Base-by-base conservation (phyloP, 192 early-diverging fungal species). In the Allomyces arbusculus region DNA sequence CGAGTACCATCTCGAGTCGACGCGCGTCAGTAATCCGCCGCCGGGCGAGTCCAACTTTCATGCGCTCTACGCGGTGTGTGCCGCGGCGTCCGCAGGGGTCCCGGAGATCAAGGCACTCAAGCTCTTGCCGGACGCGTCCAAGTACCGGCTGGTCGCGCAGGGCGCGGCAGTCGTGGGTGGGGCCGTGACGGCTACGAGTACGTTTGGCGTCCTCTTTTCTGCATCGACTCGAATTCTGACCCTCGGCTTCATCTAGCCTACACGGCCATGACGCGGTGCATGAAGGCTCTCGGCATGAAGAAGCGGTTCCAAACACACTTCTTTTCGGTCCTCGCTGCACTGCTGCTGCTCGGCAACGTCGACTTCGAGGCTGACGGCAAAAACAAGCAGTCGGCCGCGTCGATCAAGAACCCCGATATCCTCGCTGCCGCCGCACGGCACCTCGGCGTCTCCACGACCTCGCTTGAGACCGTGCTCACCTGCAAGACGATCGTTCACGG, bases 1-100 rank as follows among this genome's bases (percentile, higher is more conserved):
- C 71, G 86, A 90, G 71, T 94, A 93, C 70, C 79, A 93, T 66
- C 74, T 97, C 23, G 94, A 97, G 67, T 89, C 90, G 71, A 76
- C 73, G 45, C 84, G 94, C 5, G 84, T 95, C 44, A 78, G 84
- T 6, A 67, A 80, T n/a, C 64, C 73, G 1, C 72, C 70, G 19
- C 67, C 78, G 28, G 79, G 78, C 66, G 93, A 94, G 65, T 81
- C 87, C 65, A 92, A 86, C 75, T 99, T 95, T 76, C 90, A 99
- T 71, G 87, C 95, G 28, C 91, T 99, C 71, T 94, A 99, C 78
- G 87, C 91, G 70, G 75, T 99, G 24, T 40, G 33, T 40, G 79
- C 94, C 5, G 85, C 89, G 24, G 96, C 93, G 16, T 78, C 79
- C 0, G 79, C 84, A 23, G 65, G 75, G 24, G 86, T 90, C 66